Conservation (phyloP, 768 basidiomycete species). For the Leccinum barrowsii region DNA sequence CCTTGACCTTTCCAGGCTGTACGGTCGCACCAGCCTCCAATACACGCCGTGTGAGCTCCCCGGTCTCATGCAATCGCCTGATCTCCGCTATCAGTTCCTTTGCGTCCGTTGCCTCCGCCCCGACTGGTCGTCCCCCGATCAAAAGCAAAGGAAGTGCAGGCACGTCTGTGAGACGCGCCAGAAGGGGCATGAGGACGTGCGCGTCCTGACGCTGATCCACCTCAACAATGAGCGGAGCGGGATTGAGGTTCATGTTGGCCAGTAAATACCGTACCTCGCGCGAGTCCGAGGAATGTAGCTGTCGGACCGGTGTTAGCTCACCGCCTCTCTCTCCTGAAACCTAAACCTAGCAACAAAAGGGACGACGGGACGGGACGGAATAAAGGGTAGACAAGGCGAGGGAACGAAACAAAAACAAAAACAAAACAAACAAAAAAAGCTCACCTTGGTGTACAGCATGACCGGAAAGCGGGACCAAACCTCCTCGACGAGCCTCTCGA, state of each 20-base stretch:
- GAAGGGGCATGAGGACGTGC: conserved; percentile 56
- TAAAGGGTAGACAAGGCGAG: background rate
- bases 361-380: background rate
- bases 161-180: conserved; percentile 55
- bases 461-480: conserved; percentile 75
- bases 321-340: background rate
- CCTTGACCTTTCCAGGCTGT: conserved; percentile 52
- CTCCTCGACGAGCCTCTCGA: conserved; percentile 54
- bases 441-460: conserved; percentile 70
- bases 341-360: background rate
- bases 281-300: conserved; percentile 63
- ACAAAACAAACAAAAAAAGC: background rate
- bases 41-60: conserved; percentile 50
- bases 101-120: conserved; percentile 25
- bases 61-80: conserved; percentile 44
- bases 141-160: conserved; percentile 63
- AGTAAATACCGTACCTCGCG: conserved; percentile 66
- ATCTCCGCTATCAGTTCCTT: conserved; percentile 42
- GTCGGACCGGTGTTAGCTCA: conserved; percentile 4
- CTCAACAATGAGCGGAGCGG: conserved; percentile 64
- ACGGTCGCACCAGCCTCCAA: conserved; percentile 56
- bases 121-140: conserved; percentile 59
- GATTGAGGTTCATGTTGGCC: conserved; percentile 51
- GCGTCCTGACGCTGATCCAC: conserved; percentile 73
- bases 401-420: background rate